Base-by-base conservation (phyloP, 257 asterid genomes). In the Craterostigma plantagineum region DNA sequence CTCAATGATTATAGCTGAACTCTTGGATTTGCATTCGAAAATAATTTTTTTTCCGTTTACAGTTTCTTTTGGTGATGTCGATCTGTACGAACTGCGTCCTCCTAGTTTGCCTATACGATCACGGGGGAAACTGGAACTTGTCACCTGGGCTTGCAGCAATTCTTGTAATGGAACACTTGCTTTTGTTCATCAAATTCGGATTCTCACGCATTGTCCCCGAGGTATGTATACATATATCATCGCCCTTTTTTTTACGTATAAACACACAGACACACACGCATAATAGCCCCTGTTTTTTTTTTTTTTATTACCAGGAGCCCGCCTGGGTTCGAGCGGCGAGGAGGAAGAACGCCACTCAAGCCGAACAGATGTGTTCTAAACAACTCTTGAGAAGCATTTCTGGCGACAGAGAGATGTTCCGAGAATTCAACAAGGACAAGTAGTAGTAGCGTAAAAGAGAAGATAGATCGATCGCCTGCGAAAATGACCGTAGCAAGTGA, bases 81-180 rank as follows among this genome's bases (percentile, higher is more conserved):
- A 87, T 87, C 37, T 87, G 95, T 53, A 79, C 95, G 9, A 87
- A 87, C 52, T 73, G 90, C 34, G 76, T 67, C 2, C 92, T 87
- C 56, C 72, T 87, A 6, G 92, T 67, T 34, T 76, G 98, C 65
- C 54, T 87, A 51, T 82, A 79, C 36, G 98, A 87, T 50, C 75
- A 58, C 4, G 90, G 79, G 51, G 93, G 98, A 16, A 57, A 53
- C 17, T 87, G 98, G 95, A 77, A 54, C 33, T 44, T 87, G 35
- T 82, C 98, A 0, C 93, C 98, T 0, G 95, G 93, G n/a, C 92
- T 87, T 40, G 91, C 78, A 14, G 95, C 91, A 3, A 87, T 87
- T 49, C 90, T 87, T 6, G 34, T 72, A 16, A 82, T 87, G 95
- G 98, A 87, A 48, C 98, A 87, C 44, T 51, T 69, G 43, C 92